phyloP scores from a whole-genome alignment of 1,284 basidiomycete genomes.

The Neotropicomus parvogracilis region DNA sequence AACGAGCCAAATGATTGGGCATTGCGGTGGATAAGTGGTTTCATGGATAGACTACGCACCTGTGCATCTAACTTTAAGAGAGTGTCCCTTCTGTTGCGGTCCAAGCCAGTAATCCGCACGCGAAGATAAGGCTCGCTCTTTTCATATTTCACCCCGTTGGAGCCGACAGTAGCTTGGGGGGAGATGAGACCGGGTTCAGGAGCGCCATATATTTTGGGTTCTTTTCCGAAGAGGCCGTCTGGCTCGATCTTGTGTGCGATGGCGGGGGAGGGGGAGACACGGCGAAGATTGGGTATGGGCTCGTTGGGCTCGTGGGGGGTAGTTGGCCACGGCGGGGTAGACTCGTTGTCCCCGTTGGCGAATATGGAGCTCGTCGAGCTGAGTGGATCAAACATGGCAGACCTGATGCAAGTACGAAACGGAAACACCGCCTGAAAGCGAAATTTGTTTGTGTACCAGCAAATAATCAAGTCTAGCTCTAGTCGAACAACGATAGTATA shows the following conservation, averaged over 20 bases:
- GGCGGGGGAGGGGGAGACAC: conserved; percentile 33
- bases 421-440: too few relatives aligned
- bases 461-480: too few relatives aligned
- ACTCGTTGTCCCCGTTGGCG: conserved; percentile 35
- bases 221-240: conserved; percentile 64
- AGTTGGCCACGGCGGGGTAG: conserved; percentile 55
- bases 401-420: not conserved
- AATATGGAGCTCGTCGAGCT: conserved; percentile 47
- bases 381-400: conserved; percentile 53
- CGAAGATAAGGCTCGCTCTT: conserved; percentile 78
- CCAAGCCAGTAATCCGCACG: conserved; percentile 83
- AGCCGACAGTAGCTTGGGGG: conserved; percentile 56
- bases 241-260: conserved; percentile 48
- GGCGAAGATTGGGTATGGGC: conserved; percentile 49
- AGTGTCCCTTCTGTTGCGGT: conserved; percentile 90
- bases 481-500: too few relatives aligned
- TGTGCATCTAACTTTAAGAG: conserved; percentile 90
- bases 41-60: conserved; percentile 43
- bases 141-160: conserved; percentile 69
- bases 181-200: conserved; percentile 78
- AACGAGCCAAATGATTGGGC: not conserved
- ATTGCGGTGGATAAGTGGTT: too few relatives aligned
- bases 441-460: too few relatives aligned
- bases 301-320: conserved; percentile 53
- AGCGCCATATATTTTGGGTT: conserved; percentile 79